A percentile compares a stretch with the other conserved stretches of the same genome.
Conservation (phyloP, 306 rosid genomes). For the Cicer bijugum region DNA sequence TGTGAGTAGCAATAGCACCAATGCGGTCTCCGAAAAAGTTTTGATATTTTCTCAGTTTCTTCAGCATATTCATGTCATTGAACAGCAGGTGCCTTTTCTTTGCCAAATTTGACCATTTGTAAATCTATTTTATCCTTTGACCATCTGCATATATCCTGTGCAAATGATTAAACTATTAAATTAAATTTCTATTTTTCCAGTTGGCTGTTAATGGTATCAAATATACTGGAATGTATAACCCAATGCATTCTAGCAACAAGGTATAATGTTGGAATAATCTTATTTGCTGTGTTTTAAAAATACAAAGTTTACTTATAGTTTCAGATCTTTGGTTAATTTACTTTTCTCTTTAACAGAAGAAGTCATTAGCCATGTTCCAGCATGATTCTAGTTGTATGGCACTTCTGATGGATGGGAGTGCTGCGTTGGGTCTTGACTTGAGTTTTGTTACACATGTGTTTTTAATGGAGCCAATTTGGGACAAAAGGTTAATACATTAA, state of each 20-base stretch:
- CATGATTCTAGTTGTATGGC: slow-evolving; percentile 82
- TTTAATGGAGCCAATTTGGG: slow-evolving; percentile 99
- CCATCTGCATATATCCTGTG: slow-evolving; percentile 8
- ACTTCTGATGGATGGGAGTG: slow-evolving; percentile 99
- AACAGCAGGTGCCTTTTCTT: slow-evolving; percentile 74
- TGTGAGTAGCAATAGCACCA: slow-evolving; percentile 39
- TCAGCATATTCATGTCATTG: slow-evolving; percentile 96
- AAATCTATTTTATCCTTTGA: slow-evolving; percentile 20
- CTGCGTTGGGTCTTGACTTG: slow-evolving; percentile 96
- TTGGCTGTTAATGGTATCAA: slow-evolving; percentile 78
- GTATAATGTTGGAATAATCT: slow-evolving; percentile 50
- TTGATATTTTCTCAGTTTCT: slow-evolving; percentile 94
- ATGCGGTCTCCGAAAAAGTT: slow-evolving; percentile 66
- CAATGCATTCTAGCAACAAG: slow-evolving; percentile 89
- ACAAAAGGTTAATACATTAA: slow-evolving; percentile 71
- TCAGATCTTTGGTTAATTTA: slow-evolving; percentile 41
- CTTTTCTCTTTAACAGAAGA: slow-evolving; percentile 66
- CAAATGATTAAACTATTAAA: slow-evolving; percentile 40
- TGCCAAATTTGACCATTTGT: slow-evolving; percentile 20
- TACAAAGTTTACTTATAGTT: slow-evolving; percentile 33
- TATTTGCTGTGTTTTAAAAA: slow-evolving; percentile 23
- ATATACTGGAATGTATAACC: slow-evolving; percentile 91
- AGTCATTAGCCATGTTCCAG: slow-evolving; percentile 81
- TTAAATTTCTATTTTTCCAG: slow-evolving; percentile 54
- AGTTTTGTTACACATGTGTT: slow-evolving; percentile 91